phyloP scores from a whole-genome alignment of 2,329 filamentous ascomycete species.

The Aureobasidium subglaciale region DNA sequence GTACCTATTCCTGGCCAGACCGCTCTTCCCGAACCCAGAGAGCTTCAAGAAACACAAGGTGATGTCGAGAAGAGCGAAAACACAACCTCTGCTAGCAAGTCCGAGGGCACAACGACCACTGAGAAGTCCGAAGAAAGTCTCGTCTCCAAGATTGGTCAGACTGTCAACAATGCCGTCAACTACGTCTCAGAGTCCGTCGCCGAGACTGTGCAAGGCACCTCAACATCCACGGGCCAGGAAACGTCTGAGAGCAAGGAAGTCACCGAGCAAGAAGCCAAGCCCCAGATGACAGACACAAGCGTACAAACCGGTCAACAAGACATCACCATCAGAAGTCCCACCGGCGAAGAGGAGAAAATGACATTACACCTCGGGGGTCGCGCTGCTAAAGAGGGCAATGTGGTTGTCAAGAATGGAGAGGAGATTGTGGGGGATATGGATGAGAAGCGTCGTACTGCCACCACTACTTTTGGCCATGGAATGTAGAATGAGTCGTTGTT shows the following conservation, averaged over 20 bases:
- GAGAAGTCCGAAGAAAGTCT: neutral
- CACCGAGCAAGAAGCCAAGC: slow-evolving; percentile 15
- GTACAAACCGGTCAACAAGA: slow-evolving; percentile 24
- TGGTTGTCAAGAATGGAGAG: slow-evolving; percentile 25
- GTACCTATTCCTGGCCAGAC: slow-evolving; percentile 9
- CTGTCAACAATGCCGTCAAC: slow-evolving; percentile 12
- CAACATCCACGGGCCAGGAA: neutral
- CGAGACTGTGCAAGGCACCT: neutral
- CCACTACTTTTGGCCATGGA: slow-evolving; percentile 8
- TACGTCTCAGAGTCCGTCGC: slow-evolving; percentile 1
- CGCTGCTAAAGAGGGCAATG: slow-evolving; percentile 27
- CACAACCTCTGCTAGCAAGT: neutral
- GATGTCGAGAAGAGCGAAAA: neutral
- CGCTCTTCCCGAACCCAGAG: neutral
- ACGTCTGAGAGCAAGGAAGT: neutral
- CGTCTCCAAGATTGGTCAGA: neutral
- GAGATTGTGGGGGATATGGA: slow-evolving; percentile 16
- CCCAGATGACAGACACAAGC: slow-evolving; percentile 18
- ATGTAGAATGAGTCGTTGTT: neutral
- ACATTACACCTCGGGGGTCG: slow-evolving; percentile 26
- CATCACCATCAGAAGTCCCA: slow-evolving; percentile 20
- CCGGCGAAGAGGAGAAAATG: slow-evolving; percentile 23
- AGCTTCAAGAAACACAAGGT: neutral
- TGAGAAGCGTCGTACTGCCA: neutral
- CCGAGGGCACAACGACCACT: neutral